These are phyloP conservation scores for Raffaelea deltoideospora DNA, from an alignment of 2,329 filamentous ascomycete species.

Conservation along the genomic window DNA sequence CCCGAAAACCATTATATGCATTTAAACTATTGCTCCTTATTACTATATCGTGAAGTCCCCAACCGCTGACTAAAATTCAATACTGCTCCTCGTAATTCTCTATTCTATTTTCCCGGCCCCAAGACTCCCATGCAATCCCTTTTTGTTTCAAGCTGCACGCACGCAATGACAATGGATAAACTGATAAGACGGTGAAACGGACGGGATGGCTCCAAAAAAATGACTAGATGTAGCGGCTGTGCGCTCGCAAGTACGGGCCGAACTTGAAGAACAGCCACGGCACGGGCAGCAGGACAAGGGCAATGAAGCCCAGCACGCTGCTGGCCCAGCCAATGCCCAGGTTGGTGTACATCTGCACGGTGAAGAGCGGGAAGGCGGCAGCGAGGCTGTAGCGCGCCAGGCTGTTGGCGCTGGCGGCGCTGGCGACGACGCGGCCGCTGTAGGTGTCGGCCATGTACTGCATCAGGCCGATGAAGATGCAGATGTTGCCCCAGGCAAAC, in stretches of 20 bases:
- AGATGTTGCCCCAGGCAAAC: slow-evolving; percentile 46
- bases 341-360: slow-evolving; percentile 34
- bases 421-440: slow-evolving; percentile 37
- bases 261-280: slow-evolving; percentile 37
- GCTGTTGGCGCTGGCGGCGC: slow-evolving; percentile 43
- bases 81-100: too few species aligned
- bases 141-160: too few species aligned
- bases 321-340: slow-evolving; percentile 31
- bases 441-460: slow-evolving; percentile 43
- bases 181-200: too few species aligned
- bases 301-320: slow-evolving; percentile 31
- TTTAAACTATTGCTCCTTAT: too few species aligned
- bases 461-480: slow-evolving; percentile 37
- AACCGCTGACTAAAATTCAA: too few species aligned
- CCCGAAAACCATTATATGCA: too few species aligned
- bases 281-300: slow-evolving; percentile 30
- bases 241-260: slow-evolving; percentile 24
- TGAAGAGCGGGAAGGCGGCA: slow-evolving; percentile 44
- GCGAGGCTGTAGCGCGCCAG: slow-evolving; percentile 40
- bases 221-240: slow-evolving; percentile 25
- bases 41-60: too few species aligned
- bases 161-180: too few species aligned
- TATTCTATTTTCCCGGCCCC: too few species aligned
- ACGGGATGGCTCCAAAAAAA: too few species aligned
- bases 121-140: too few species aligned